Conservation (phyloP, 2,329 filamentous ascomycete species). For the Trematosphaeria pertusa region DNA sequence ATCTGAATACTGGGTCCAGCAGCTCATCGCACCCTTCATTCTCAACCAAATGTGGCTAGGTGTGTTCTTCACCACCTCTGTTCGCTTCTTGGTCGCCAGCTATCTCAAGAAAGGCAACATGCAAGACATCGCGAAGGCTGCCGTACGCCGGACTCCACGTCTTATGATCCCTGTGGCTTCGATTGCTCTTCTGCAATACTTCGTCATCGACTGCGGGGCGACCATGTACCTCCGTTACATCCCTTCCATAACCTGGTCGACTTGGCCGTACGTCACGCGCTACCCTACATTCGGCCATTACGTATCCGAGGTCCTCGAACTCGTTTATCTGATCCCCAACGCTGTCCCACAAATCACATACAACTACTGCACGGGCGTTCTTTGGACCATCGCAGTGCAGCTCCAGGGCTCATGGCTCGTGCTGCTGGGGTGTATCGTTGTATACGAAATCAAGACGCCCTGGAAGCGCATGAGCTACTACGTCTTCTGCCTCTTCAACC, state of each 20-base stretch:
- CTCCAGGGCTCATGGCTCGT: constrained; percentile 57
- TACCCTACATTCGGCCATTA: constrained; percentile 53
- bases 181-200: constrained; percentile 56
- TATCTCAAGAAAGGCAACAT: constrained; percentile 55
- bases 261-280: constrained; percentile 54
- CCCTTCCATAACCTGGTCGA: constrained; percentile 56
- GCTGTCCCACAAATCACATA: constrained; percentile 56
- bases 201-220: constrained; percentile 54
- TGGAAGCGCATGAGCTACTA: constrained; percentile 58
- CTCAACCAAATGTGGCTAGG: constrained; percentile 58
- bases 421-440: constrained; percentile 51
- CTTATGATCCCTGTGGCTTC: constrained; percentile 55
- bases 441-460: constrained; percentile 54
- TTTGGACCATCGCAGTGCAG: constrained; percentile 60
- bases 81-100: constrained; percentile 52
- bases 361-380: constrained; percentile 58
- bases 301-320: constrained; percentile 54
- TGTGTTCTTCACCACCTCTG: constrained; percentile 58
- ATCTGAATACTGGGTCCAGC: constrained; percentile 51
- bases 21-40: constrained; percentile 53
- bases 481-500: constrained; percentile 50
- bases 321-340: constrained; percentile 57
- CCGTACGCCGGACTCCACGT: constrained; percentile 53
- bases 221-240: constrained; percentile 54
- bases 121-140: constrained; percentile 53